Percentiles rank a stretch among this genome's conserved stretches.
These are phyloP conservation scores for Candida sp. DNA, from an alignment of 1,139 yeast species.

Conservation along the genomic window DNA sequence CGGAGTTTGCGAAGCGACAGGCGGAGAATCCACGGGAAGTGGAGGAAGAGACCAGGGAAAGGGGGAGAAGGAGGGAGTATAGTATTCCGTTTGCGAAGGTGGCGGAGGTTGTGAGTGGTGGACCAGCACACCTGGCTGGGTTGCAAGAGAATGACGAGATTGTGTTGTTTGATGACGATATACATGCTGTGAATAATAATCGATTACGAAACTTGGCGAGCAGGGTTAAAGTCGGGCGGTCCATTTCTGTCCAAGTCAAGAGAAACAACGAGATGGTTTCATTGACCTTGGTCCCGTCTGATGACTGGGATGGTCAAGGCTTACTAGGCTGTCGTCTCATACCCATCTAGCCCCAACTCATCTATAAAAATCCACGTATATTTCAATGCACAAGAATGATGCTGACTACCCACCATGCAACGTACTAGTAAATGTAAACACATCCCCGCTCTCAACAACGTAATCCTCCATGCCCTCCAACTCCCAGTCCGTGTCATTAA, in stretches of 20 bases:
- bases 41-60: not conserved
- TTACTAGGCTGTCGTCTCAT: slow-evolving; percentile 71
- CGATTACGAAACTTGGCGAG: slow-evolving; percentile 43
- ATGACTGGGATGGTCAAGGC: slow-evolving; percentile 74
- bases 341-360: slow-evolving; percentile 52
- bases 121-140: slow-evolving; percentile 55
- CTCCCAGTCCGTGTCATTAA: slow-evolving; percentile 98
- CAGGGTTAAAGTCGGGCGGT: slow-evolving; percentile 30
- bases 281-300: slow-evolving; percentile 53
- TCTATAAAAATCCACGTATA: not conserved
- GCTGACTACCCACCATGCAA: slow-evolving; percentile 97
- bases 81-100: slow-evolving; percentile 63
- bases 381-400: too few relatives aligned
- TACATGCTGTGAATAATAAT: slow-evolving; percentile 57
- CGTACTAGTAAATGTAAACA: slow-evolving; percentile 88
- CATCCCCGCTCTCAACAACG: slow-evolving; percentile 74
- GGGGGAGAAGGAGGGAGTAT: too few relatives aligned
- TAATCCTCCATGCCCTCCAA: slow-evolving; percentile 88
- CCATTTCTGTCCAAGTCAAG: slow-evolving; percentile 36
- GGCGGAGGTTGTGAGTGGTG: slow-evolving; percentile 42
- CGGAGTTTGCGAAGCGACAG: slow-evolving; percentile 33
- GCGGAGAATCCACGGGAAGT: slow-evolving; percentile 7
- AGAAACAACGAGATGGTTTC: slow-evolving; percentile 28
- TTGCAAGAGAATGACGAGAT: slow-evolving; percentile 51
- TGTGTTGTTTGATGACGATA: slow-evolving; percentile 50